A percentile compares a stretch with the other conserved stretches of the same genome.
phyloP scores from a whole-genome alignment of 352 stramenopile species.

The Pythium apleroticum region DNA sequence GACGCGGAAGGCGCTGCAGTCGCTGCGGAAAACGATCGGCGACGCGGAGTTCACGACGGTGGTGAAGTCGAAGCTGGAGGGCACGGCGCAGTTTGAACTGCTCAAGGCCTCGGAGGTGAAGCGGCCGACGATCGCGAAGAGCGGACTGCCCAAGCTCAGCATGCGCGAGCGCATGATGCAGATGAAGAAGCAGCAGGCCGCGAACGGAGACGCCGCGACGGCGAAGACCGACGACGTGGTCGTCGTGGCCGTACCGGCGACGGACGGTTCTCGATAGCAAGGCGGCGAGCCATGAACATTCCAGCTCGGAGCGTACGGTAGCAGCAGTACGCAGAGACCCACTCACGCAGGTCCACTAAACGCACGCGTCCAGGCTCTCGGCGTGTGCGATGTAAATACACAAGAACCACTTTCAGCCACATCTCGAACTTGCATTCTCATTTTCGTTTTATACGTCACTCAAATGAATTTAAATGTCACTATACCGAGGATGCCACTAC shows the following conservation, averaged over 20 bases:
- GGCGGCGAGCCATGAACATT: background rate
- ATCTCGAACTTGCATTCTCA: background rate
- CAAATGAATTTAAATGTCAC: no score
- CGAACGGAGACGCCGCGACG: background rate
- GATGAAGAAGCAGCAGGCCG: constrained; percentile 32
- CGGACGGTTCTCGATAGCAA: constrained; percentile 20
- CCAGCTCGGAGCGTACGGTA: background rate
- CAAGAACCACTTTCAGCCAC: background rate
- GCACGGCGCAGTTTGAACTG: constrained; percentile 53
- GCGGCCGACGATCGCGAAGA: constrained; percentile 21
- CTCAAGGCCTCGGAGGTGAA: constrained; percentile 60
- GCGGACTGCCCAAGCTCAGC: constrained; percentile 27
- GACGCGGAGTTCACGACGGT: constrained; percentile 51
- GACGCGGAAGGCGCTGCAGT: constrained; percentile 51
- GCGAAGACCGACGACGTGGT: constrained; percentile 1
- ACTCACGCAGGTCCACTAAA: background rate
- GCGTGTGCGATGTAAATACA: background rate
- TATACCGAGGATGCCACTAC: no score
- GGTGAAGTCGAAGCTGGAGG: constrained; percentile 59
- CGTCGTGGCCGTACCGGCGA: constrained; percentile 14
- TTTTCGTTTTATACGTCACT: no score
- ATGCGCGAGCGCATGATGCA: constrained; percentile 33
- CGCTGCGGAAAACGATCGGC: constrained; percentile 45
- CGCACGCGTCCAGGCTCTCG: background rate
- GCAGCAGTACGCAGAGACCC: background rate